A percentile compares a stretch with the other conserved stretches of the same genome.
phyloP scores from a whole-genome alignment of 495 filamentous ascomycete species.

The Schizothecium vesticola region DNA sequence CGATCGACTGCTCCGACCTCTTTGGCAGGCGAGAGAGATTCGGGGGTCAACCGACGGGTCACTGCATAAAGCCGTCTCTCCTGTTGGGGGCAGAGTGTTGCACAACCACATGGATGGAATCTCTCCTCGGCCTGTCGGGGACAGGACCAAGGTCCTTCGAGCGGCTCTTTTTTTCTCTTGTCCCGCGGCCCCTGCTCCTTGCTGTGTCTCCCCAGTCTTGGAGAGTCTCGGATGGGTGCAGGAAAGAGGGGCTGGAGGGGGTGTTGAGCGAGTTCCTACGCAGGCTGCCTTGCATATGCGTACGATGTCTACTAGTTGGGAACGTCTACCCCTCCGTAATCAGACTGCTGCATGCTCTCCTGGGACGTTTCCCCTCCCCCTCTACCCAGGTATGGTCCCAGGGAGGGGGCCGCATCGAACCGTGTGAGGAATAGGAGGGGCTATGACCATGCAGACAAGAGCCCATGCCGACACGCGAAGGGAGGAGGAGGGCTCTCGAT shows the following conservation, averaged over 20 bases:
- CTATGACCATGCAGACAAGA: too few species aligned
- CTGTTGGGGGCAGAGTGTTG: not conserved
- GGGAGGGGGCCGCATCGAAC: too few species aligned
- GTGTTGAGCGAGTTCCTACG: not conserved
- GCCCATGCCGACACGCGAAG: not conserved
- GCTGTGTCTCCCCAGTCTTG: not conserved
- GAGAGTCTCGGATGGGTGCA: not conserved
- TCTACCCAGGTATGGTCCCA: too few species aligned
- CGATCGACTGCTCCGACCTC: not conserved
- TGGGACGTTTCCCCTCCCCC: too few species aligned
- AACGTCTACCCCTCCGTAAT: too few species aligned
- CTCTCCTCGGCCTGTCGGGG: not conserved
- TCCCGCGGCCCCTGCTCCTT: not conserved
- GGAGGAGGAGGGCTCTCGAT: not conserved
- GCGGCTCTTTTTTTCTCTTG: not conserved
- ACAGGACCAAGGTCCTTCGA: not conserved
- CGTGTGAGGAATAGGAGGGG: too few species aligned
- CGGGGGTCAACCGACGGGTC: not conserved
- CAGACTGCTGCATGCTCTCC: too few species aligned
- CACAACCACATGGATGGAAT: not conserved
- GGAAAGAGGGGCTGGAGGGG: not conserved
- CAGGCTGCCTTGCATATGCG: too few species aligned
- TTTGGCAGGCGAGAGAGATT: not conserved
- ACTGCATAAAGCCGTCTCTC: not conserved
- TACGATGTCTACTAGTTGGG: too few species aligned